Base-by-base conservation (phyloP, 2,329 filamentous ascomycete species). In the Westerdykella sp. region DNA sequence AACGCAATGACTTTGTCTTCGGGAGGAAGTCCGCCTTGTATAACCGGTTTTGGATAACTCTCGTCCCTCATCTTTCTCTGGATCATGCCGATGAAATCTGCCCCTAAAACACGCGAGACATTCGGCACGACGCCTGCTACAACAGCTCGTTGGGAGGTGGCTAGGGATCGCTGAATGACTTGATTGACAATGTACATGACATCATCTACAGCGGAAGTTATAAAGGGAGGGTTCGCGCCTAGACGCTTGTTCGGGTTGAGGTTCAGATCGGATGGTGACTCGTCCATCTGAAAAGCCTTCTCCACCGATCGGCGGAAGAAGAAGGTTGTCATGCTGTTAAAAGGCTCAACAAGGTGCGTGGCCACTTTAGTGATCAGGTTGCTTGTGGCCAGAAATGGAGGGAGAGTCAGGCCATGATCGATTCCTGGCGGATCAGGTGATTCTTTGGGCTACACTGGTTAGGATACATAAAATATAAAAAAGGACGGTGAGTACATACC, bases 111-210 rank as follows among this genome's bases (percentile, higher is more conserved):
- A 28, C 88, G 80, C 14, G 84, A 80, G 5, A 97, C 74, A 0
- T 83, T 85, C 2, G 89, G 85, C 21, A 96, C 71, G 6, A 95
- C 85, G 44, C 80, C 86, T 34, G 80, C 80, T 16, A 95, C 78
- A 3, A 95, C 82, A 14, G 83, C 77, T 53, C 83, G 76, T 62
- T 96, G 90, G 2, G 86, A 87, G 0, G 94, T 97, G 0, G 87
- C 84, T 16, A 97, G 74, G 0, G 88, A 86, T 51, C 91, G 84
- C 51, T 94, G 85, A 6, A 97, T 75, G 28, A 97, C 85, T 40
- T 91, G 84, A 62, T 94, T 95, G 62, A 95, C 87, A 56, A 98
- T 96, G 69, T 97, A 98, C 91, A 98, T 97, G 60, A 97, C 89
- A 69, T 96, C 93, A 71, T 98, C 93, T 7, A 98, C 90, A 0